phyloP scores from a whole-genome alignment of 768 basidiomycete species.

The Steccherinum ochraceum region DNA sequence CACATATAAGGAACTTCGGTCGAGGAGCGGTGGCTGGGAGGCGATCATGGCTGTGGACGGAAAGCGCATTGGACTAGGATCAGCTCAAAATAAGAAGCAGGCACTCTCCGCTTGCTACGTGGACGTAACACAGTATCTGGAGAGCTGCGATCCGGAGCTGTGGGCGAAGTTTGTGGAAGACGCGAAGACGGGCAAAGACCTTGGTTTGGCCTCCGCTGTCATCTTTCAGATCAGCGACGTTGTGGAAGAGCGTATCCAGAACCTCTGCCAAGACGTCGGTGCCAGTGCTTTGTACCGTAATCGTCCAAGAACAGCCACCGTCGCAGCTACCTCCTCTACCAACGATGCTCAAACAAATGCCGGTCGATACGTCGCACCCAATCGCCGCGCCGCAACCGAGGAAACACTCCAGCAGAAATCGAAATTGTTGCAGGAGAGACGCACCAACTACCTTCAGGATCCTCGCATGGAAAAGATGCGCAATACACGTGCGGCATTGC shows the following conservation, averaged over 20 bases:
- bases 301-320: conserved; percentile 35
- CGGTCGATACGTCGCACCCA: conserved; percentile 13
- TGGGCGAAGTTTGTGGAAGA: conserved; percentile 69
- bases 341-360: not conserved
- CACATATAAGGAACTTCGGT: conserved; percentile 36
- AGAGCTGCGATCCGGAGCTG: conserved; percentile 72
- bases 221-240: conserved; percentile 55
- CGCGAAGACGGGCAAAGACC: conserved; percentile 56
- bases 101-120: conserved; percentile 73
- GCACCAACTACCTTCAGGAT: conserved; percentile 54
- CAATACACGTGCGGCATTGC: conserved; percentile 56
- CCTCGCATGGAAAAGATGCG: conserved; percentile 63
- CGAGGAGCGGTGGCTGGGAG: conserved; percentile 46
- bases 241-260: conserved; percentile 65
- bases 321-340: conserved; percentile 3
- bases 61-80: conserved; percentile 77
- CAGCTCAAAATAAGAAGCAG: conserved; percentile 59
- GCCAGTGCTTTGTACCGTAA: conserved; percentile 61
- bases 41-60: conserved; percentile 72
- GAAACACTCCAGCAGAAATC: conserved; percentile 45
- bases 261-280: conserved; percentile 62
- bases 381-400: conserved; percentile 24
- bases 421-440: conserved; percentile 41
- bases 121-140: conserved; percentile 83
- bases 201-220: conserved; percentile 67